Evolutionary conservation across 805 yeast species (phyloP).

Genomic region (Candida maesae): DNA sequence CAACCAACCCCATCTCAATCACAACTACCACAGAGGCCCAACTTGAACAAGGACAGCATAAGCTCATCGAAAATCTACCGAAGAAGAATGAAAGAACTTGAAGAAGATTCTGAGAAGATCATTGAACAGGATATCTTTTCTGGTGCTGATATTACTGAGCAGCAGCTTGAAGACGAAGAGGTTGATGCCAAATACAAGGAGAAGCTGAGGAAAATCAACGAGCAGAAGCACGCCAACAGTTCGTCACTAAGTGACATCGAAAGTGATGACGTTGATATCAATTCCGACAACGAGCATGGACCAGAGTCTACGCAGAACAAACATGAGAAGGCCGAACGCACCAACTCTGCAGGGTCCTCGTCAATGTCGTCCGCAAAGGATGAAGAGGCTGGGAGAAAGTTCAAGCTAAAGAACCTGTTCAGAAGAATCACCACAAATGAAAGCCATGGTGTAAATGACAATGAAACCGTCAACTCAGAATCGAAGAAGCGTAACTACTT

Average conservation of each 20-base stretch:
- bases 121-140: slow-evolving; percentile 7
- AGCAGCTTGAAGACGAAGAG: slow-evolving; percentile 7
- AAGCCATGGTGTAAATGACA: slow-evolving; percentile 5
- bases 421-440: slow-evolving; percentile 16
- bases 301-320: background rate
- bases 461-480: slow-evolving; percentile 5
- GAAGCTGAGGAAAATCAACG: slow-evolving; percentile 18
- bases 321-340: background rate
- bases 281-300: slow-evolving; percentile 15
- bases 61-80: slow-evolving; percentile 20
- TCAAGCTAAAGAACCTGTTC: slow-evolving; percentile 16
- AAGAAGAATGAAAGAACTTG: slow-evolving; percentile 20
- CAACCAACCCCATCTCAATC: background rate
- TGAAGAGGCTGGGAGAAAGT: slow-evolving; percentile 13
- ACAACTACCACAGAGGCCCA: slow-evolving; percentile 1
- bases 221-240: slow-evolving; percentile 11
- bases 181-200: slow-evolving; percentile 14
- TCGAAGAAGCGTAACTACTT: slow-evolving; percentile 10
- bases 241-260: slow-evolving; percentile 19
- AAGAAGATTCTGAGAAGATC: slow-evolving; percentile 8
- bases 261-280: slow-evolving; percentile 22
- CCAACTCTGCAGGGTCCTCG: slow-evolving; percentile 1
- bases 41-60: slow-evolving; percentile 4
- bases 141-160: slow-evolving; percentile 11
- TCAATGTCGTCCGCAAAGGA: background rate